A percentile compares a stretch with the other conserved stretches of the same genome.
phyloP scores from a whole-genome alignment of 148 eudicot genomes.

The Beta vulgaris region DNA sequence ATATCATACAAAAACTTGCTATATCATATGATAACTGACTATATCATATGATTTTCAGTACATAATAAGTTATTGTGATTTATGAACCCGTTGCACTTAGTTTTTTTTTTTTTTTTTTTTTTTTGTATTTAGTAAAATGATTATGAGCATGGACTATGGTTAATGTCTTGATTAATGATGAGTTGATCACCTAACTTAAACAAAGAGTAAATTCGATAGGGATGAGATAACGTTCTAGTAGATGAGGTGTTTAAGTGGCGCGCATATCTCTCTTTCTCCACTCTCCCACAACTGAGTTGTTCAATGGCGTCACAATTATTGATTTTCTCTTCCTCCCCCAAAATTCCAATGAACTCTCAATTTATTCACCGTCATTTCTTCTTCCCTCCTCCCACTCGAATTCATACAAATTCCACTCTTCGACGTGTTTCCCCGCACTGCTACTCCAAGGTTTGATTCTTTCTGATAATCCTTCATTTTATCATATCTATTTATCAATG shows the following conservation, averaged over 20 bases:
- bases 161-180: no score
- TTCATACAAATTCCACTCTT: slow-evolving; percentile 14
- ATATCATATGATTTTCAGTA: no score
- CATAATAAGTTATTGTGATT: no score
- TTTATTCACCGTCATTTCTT: slow-evolving; percentile 11
- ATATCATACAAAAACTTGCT: no score
- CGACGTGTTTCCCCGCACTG: background rate
- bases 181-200: background rate
- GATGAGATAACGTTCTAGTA: slow-evolving; percentile 10
- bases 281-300: background rate
- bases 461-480: background rate
- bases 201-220: background rate
- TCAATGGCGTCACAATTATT: slow-evolving; percentile 49
- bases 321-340: slow-evolving; percentile 10
- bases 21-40: no score
- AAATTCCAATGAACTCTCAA: background rate
- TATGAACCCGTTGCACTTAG: no score
- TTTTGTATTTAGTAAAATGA: no score
- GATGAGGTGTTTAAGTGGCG: background rate
- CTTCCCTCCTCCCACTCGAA: slow-evolving; percentile 10
- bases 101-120: no score
- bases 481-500: background rate
- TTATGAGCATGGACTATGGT: no score
- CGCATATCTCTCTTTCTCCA: background rate
- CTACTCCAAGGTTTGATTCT: slow-evolving; percentile 26